These are phyloP conservation scores for Rhynchosporium graminicola DNA, from an alignment of 2,329 filamentous ascomycete species.

Conservation along the genomic window DNA sequence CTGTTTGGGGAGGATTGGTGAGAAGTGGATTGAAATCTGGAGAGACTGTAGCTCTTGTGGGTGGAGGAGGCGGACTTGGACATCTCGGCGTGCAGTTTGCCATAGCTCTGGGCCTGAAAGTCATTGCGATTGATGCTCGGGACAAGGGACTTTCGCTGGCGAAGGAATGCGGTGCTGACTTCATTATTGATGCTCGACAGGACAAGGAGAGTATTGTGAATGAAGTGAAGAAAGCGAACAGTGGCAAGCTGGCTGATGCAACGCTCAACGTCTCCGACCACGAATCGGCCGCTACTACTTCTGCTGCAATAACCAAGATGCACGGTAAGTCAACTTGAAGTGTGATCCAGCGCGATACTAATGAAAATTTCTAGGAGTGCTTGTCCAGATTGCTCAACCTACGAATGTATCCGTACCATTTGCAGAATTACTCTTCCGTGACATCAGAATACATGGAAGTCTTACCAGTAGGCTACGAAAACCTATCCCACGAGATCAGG, in stretches of 20 bases:
- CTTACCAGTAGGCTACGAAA: conserved; percentile 36
- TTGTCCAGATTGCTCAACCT: conserved; percentile 58
- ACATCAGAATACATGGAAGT: conserved; percentile 52
- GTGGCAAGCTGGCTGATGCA: conserved; percentile 51
- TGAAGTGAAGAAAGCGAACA: conserved; percentile 50
- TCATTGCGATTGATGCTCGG: conserved; percentile 49
- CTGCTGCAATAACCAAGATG: conserved; percentile 58
- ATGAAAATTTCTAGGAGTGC: conserved; percentile 18
- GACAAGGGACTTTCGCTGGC: conserved; percentile 54
- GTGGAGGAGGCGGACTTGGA: conserved; percentile 53
- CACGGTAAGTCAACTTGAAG: conserved; percentile 50
- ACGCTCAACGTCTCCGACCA: conserved; percentile 58
- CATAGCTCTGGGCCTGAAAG: conserved; percentile 50
- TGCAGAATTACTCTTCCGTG: conserved; percentile 53
- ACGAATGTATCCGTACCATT: conserved; percentile 44
- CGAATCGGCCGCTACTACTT: conserved; percentile 49
- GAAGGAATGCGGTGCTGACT: conserved; percentile 50
- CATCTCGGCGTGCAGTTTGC: conserved; percentile 55
- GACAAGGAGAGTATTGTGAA: conserved; percentile 51
- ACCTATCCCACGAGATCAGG: not conserved
- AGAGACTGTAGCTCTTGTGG: conserved; percentile 49
- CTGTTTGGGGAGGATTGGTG: conserved; percentile 44
- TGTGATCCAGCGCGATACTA: not conserved
- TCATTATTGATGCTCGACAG: conserved; percentile 53
- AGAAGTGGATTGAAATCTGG: conserved; percentile 39